These are phyloP conservation scores for Danielia reshetovae DNA, from an alignment of 805 yeast genomes.

Conservation along the genomic window DNA sequence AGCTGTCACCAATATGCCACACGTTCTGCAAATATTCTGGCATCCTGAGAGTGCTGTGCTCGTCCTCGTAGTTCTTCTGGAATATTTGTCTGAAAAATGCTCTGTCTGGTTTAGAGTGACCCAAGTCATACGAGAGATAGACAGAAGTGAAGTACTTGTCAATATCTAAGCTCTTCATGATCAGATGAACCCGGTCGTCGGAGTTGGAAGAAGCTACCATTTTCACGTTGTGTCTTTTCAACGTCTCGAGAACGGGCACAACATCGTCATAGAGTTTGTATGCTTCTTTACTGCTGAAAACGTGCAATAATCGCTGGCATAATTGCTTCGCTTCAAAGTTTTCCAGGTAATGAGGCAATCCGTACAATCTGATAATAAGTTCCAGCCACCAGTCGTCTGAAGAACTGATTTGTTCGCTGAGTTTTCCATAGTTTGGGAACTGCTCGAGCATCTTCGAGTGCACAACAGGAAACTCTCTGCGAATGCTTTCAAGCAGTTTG, in stretches of 20 bases:
- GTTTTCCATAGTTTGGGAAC: conserved; percentile 65
- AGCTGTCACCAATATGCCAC: conserved; percentile 72
- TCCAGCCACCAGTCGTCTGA: conserved; percentile 56
- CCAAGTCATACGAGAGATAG: conserved; percentile 56
- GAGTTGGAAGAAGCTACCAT: conserved; percentile 57
- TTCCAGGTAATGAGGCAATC: conserved; percentile 27
- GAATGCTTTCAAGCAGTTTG: conserved; percentile 22
- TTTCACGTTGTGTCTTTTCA: conserved; percentile 27
- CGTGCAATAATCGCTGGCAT: conserved; percentile 41
- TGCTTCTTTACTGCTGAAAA: conserved; percentile 49
- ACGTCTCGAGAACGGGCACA: conserved; percentile 35
- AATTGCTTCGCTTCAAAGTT: too few species aligned
- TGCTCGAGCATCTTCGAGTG: conserved; percentile 32
- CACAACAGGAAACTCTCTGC: conserved; percentile 23
- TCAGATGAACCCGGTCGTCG: conserved; percentile 47
- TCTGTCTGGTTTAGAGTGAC: conserved; percentile 48
- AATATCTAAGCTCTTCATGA: conserved; percentile 47
- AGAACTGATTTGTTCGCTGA: conserved; percentile 15
- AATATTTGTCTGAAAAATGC: conserved; percentile 30
- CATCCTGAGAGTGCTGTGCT: conserved; percentile 2
- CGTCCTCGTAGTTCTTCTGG: conserved; percentile 3
- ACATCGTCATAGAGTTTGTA: conserved; percentile 56
- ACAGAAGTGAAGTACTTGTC: conserved; percentile 38
- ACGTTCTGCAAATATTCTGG: conserved; percentile 15
- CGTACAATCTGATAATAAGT: conserved; percentile 43